A percentile compares a stretch with the other conserved stretches of the same genome.
Evolutionary conservation across 2,329 filamentous ascomycete species (phyloP).

Genomic region (Aspergillus unguis): DNA sequence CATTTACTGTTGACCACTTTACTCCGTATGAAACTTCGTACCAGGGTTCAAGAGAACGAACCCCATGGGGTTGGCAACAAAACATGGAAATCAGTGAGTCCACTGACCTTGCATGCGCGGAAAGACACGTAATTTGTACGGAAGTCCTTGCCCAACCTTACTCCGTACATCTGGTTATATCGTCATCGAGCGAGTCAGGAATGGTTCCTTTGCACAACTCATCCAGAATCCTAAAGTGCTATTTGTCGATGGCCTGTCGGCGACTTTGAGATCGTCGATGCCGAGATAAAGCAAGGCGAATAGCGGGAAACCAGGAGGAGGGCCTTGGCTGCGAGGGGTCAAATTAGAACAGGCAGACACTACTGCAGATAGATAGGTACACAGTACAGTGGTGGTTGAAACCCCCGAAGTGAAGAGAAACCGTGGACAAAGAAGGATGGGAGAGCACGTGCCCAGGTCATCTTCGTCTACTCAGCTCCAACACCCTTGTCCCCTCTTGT

Average conservation of each 20-base stretch:
- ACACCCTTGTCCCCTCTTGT: not conserved
- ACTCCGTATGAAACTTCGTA: not conserved
- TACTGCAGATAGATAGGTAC: too few relatives aligned
- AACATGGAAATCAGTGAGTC: not conserved
- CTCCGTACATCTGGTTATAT: too few relatives aligned
- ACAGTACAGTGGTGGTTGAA: not conserved
- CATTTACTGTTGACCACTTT: not conserved
- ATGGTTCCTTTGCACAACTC: too few relatives aligned
- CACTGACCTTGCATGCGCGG: too few relatives aligned
- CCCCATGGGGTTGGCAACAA: not conserved
- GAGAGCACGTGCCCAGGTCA: not conserved
- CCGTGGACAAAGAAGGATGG: not conserved
- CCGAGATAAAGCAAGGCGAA: slow-evolving; percentile 1
- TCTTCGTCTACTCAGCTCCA: not conserved
- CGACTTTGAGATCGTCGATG: not conserved
- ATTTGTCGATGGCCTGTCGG: not conserved
- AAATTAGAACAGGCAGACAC: not conserved
- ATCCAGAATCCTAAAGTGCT: not conserved
- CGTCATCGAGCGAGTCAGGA: too few relatives aligned
- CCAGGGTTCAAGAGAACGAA: not conserved
- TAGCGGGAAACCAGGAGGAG: not conserved
- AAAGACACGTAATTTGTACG: not conserved
- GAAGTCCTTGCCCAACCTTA: not conserved
- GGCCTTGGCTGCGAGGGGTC: slow-evolving; percentile 2
- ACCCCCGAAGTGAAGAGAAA: not conserved